These are phyloP conservation scores for Aureobasidium mangrovei DNA, from an alignment of 2,329 filamentous ascomycete genomes.

Conservation along the genomic window DNA sequence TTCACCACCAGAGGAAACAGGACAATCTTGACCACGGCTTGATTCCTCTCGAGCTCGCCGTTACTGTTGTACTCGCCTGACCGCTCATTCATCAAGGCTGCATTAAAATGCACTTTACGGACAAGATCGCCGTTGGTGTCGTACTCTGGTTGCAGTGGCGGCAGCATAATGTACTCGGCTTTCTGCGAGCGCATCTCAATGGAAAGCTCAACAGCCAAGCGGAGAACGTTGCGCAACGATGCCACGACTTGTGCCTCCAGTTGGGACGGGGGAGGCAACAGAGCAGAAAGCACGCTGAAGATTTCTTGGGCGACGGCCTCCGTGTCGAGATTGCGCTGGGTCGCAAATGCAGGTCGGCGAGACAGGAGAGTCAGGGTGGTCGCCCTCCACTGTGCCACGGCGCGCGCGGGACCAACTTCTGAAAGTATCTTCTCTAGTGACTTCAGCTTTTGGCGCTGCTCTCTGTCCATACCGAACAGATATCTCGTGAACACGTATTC, in stretches of 20 bases:
- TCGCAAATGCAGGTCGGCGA: constrained; percentile 67
- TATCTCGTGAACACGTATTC: constrained; percentile 98
- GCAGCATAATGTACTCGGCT: constrained; percentile 97
- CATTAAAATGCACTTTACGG: constrained; percentile 84
- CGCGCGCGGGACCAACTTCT: constrained; percentile 76
- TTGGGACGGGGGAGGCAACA: constrained; percentile 78
- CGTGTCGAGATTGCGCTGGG: constrained; percentile 79
- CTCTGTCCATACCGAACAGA: constrained; percentile 95
- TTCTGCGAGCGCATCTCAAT: constrained; percentile 97
- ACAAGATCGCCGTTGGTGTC: constrained; percentile 85
- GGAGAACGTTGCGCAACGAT: constrained; percentile 79
- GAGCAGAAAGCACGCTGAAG: constrained; percentile 69
- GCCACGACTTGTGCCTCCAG: constrained; percentile 72
- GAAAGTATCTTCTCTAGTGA: constrained; percentile 82
- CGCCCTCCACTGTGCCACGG: constrained; percentile 96
- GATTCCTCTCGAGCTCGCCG: constrained; percentile 68
- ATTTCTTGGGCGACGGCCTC: constrained; percentile 93
- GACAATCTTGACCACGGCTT: constrained; percentile 78
- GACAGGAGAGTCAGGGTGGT: constrained; percentile 86
- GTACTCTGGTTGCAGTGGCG: constrained; percentile 88
- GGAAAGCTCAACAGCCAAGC: constrained; percentile 78
- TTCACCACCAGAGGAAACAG: constrained; percentile 95
- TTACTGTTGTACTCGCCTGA: constrained; percentile 63
- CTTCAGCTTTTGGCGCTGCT: constrained; percentile 96
- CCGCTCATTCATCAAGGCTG: constrained; percentile 88